Evolutionary conservation across 495 filamentous ascomycete genomes (phyloP), one percentile per base, ranked within the genome.

Genomic region (Tuber brumale): DNA sequence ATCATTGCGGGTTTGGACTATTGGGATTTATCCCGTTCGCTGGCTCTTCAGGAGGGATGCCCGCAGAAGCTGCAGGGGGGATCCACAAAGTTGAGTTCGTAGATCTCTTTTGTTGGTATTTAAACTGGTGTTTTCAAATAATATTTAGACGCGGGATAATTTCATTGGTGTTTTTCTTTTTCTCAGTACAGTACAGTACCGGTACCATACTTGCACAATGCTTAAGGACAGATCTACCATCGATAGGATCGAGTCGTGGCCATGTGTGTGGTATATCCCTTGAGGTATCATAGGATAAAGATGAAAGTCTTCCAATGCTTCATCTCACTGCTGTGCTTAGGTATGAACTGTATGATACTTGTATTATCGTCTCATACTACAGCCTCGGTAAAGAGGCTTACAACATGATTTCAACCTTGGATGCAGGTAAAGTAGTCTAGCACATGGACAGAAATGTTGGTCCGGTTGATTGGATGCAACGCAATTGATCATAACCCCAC

Each of bases 1-100:
- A 66, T 66, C 57, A 66, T 66, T 66, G 57, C 57, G 57, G 12
- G 31, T n/a, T 66, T 66, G n/a, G 57, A n/a, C 27, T n/a, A 66
- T 18, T 16, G 57, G 51, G 23, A 21, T 27, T 57, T 57, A 27
- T 27, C 18, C 8, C 7, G n/a, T 57, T 57, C 8, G 51, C 51
- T 10, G 23, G 51, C n/a, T 23, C n/a, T 27, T 61, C 57, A 66
- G 18, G 31, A 31, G 27, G 57, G 14, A 21, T 18, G 3, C 27
- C 14, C 10, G 51, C 19, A n/a, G 27, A 31, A 31, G 21, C 9
- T 31, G n/a, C 23, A 5, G n/a, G 51, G 31, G 57, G 57, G 57
- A 66, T 31, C 57, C 31, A 18, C n/a, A 8, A 66, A 16, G 57
- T 31, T 16, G 57, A n/a, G 12, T 66, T 31, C 3, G 57, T 27